Conservation (phyloP, 108 stramenopile species). For the Schizochytrium sp. region DNA sequence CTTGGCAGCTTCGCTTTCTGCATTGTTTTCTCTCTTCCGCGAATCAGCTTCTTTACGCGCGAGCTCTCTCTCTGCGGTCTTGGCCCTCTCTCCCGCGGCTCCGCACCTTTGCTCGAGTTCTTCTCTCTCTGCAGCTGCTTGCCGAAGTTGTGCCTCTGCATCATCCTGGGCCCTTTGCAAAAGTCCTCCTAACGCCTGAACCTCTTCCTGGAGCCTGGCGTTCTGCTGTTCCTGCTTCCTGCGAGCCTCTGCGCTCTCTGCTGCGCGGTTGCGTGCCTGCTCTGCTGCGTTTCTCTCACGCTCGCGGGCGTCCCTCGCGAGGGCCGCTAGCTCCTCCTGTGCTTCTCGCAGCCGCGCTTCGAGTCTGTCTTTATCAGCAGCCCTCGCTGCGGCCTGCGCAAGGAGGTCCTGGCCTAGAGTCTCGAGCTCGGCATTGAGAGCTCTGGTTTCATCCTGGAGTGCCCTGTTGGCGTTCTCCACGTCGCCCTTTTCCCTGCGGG, state of each 20-base stretch:
- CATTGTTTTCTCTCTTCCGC: constrained; percentile 9
- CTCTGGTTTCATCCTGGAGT: constrained; percentile 17
- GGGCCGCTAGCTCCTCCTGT: constrained; percentile 26
- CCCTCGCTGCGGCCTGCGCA: constrained; percentile 44
- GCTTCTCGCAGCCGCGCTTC: constrained; percentile 39
- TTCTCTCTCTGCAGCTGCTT: constrained; percentile 18
- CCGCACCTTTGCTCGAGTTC: constrained; percentile 27
- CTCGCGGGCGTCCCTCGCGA: constrained; percentile 52
- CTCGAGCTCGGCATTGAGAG: constrained; percentile 58
- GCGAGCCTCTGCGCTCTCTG: constrained; percentile 23
- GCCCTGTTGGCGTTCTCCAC: neutral
- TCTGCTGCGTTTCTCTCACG: constrained; percentile 49
- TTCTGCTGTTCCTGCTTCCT: constrained; percentile 36
- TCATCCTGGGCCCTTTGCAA: constrained; percentile 50
- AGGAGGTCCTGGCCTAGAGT: constrained; percentile 53
- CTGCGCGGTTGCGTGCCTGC: constrained; percentile 1
- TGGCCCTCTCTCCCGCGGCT: neutral
- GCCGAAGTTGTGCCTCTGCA: constrained; percentile 52
- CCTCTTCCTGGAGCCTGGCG: constrained; percentile 39
- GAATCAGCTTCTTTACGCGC: constrained; percentile 21
- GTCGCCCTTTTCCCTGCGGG: neutral
- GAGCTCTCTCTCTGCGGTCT: neutral
- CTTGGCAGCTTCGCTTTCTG: constrained; percentile 21
- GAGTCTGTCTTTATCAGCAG: constrained; percentile 48
- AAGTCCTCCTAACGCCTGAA: neutral